These are phyloP conservation scores for Ganoderma resinaceum DNA, from an alignment of 1,284 basidiomycete species.

Conservation along the genomic window DNA sequence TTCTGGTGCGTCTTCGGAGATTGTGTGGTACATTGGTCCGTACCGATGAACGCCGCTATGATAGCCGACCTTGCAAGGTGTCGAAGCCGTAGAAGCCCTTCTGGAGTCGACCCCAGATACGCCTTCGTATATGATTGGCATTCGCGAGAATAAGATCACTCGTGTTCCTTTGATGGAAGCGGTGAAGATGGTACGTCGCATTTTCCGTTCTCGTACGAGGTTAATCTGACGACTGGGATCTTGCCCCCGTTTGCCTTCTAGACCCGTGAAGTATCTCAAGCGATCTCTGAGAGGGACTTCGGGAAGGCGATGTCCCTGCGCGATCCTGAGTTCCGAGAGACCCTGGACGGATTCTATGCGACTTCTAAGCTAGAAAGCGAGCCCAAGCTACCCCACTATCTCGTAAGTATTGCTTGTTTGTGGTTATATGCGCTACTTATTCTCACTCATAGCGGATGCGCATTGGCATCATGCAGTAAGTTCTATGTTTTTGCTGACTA, in stretches of 20 bases:
- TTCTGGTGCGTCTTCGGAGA: constrained; percentile 65
- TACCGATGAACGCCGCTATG: constrained; percentile 31
- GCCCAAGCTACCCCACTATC: constrained; percentile 65
- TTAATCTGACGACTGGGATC: constrained; percentile 14
- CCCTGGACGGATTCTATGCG: constrained; percentile 83
- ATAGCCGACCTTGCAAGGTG: constrained; percentile 93
- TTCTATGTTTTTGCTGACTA: constrained; percentile 25
- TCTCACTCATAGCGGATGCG: constrained; percentile 70
- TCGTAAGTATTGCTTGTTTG: constrained; percentile 49
- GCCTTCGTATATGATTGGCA: constrained; percentile 97
- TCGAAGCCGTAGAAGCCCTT: constrained; percentile 92
- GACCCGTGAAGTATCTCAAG: constrained; percentile 88
- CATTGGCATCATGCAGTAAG: constrained; percentile 93
- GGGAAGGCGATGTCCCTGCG: constrained; percentile 87
- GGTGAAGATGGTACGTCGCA: constrained; percentile 73
- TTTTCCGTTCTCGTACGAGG: neutral
- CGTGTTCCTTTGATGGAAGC: constrained; percentile 93
- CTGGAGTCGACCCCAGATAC: constrained; percentile 90
- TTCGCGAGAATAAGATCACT: constrained; percentile 95
- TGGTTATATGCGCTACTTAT: constrained; percentile 7
- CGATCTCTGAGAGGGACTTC: constrained; percentile 89
- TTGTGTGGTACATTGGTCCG: neutral
- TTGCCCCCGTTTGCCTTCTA: constrained; percentile 38
- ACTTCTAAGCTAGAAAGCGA: constrained; percentile 72
- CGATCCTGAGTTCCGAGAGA: constrained; percentile 93